Conservation (phyloP, 163 green algal species). For the Scenedesmus sp. region DNA sequence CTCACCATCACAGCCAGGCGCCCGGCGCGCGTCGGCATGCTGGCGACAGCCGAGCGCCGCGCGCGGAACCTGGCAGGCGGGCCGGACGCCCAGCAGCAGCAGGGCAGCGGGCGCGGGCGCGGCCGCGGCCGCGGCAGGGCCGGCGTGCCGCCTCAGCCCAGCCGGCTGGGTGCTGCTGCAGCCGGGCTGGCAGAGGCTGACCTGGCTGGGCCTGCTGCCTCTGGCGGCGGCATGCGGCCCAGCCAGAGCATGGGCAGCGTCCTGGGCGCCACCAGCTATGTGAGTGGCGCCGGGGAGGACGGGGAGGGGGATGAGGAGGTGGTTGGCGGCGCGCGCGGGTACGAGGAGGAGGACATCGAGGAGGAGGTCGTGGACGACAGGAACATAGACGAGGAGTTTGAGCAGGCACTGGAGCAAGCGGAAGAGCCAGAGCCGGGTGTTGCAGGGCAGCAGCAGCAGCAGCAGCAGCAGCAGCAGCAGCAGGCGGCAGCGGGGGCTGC, state of each 20-base stretch:
- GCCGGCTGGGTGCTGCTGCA: background rate
- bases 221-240: background rate
- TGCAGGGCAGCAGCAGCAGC: background rate
- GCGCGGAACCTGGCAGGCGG: background rate
- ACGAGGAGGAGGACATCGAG: constrained; percentile 37
- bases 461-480: background rate
- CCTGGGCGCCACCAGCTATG: constrained; percentile 27
- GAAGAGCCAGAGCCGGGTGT: background rate
- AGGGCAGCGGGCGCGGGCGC: background rate
- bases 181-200: constrained; percentile 13
- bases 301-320: constrained; percentile 46
- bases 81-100: background rate
- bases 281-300: constrained; percentile 29
- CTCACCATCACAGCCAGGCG: constrained; percentile 55
- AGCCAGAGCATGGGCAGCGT: constrained; percentile 48
- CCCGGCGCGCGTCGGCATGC: constrained; percentile 50
- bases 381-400: constrained; percentile 54
- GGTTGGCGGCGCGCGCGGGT: background rate
- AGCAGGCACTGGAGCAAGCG: constrained; percentile 40
- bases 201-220: background rate
- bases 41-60: constrained; percentile 18
- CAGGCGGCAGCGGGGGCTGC: background rate
- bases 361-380: constrained; percentile 54
- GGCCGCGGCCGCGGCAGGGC: constrained; percentile 25
- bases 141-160: constrained; percentile 23